These are phyloP conservation scores for Tricholoma terreum DNA, from an alignment of 768 basidiomycete species.

Conservation along the genomic window DNA sequence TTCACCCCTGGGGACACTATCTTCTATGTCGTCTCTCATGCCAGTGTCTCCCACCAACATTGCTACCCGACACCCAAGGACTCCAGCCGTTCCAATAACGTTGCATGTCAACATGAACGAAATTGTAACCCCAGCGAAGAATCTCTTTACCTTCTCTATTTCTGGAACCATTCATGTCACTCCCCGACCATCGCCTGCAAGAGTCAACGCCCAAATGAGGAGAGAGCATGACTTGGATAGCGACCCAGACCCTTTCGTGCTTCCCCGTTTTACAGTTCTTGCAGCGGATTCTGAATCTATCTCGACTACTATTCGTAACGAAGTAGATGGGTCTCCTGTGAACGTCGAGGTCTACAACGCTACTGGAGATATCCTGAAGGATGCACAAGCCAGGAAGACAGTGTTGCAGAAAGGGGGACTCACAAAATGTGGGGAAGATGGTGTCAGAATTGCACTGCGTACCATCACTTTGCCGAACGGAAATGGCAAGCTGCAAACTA, in stretches of 20 bases:
- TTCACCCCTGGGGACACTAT: constrained; percentile 36
- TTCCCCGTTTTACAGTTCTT: constrained; percentile 70
- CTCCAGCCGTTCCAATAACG: constrained; percentile 64
- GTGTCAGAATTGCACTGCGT: constrained; percentile 56
- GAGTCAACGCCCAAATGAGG: constrained; percentile 23
- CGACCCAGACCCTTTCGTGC: constrained; percentile 49
- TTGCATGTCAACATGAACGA: constrained; percentile 82
- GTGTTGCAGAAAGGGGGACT: constrained; percentile 59
- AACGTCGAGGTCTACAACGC: constrained; percentile 63
- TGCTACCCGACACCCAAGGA: constrained; percentile 23
- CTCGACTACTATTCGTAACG: constrained; percentile 58
- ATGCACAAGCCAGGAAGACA: constrained; percentile 61
- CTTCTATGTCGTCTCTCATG: constrained; percentile 48
- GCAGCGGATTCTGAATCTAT: constrained; percentile 63
- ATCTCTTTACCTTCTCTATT: constrained; percentile 62
- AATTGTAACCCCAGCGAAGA: constrained; percentile 60
- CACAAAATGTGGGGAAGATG: constrained; percentile 60
- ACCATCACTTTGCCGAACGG: constrained; percentile 24
- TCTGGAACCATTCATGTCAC: constrained; percentile 63
- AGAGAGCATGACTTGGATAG: constrained; percentile 20
- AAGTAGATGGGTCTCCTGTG: constrained; percentile 39
- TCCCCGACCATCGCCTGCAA: constrained; percentile 35
- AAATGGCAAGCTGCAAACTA: constrained; percentile 4
- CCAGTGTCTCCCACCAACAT: constrained; percentile 33
- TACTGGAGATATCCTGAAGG: constrained; percentile 48